Evolutionary conservation across 2,329 filamentous ascomycete species (phyloP).

Genomic region (Echinosphaeria canescens): DNA sequence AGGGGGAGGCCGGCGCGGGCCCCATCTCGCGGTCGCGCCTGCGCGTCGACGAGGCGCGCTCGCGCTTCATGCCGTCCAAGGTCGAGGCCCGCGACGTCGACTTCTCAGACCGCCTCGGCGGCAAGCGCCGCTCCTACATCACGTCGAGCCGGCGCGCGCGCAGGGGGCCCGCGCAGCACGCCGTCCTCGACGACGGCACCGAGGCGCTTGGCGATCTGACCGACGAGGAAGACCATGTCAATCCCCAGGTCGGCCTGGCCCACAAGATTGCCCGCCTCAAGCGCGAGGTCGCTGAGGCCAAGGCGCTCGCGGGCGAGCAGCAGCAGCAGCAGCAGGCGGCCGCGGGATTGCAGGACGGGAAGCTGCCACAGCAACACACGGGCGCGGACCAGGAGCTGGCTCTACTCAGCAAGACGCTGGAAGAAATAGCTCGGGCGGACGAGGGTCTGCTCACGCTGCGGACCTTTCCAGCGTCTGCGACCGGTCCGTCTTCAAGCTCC

Average conservation of each 20-base stretch:
- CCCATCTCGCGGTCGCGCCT: slow-evolving; percentile 64
- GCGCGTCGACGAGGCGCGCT: slow-evolving; percentile 58
- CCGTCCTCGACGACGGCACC: slow-evolving; percentile 35
- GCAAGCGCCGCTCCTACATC: slow-evolving; percentile 68
- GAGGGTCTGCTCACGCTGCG: slow-evolving; percentile 7
- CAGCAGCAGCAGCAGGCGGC: slow-evolving; percentile 13
- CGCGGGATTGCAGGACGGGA: too few relatives aligned
- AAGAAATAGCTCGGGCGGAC: slow-evolving; percentile 30
- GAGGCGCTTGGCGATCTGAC: slow-evolving; percentile 54
- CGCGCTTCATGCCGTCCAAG: slow-evolving; percentile 52
- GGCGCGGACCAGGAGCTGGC: slow-evolving; percentile 33
- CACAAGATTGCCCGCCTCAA: slow-evolving; percentile 63
- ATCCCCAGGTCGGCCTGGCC: slow-evolving; percentile 56
- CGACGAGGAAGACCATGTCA: slow-evolving; percentile 47
- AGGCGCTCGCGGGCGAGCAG: slow-evolving; percentile 12
- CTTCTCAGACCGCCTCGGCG: slow-evolving; percentile 73
- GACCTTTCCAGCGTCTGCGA: slow-evolving; percentile 5
- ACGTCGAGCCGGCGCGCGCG: slow-evolving; percentile 46
- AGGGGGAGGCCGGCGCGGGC: slow-evolving; percentile 33
- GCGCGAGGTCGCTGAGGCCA: slow-evolving; percentile 61
- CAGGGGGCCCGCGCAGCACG: too few relatives aligned
- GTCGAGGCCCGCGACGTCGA: slow-evolving; percentile 64
- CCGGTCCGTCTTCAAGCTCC: slow-evolving; percentile 4
- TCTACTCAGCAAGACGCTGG: slow-evolving; percentile 50
- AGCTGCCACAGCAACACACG: too few relatives aligned